phyloP scores from a whole-genome alignment of 1,284 basidiomycete genomes.

The Tausonia pullulans region DNA sequence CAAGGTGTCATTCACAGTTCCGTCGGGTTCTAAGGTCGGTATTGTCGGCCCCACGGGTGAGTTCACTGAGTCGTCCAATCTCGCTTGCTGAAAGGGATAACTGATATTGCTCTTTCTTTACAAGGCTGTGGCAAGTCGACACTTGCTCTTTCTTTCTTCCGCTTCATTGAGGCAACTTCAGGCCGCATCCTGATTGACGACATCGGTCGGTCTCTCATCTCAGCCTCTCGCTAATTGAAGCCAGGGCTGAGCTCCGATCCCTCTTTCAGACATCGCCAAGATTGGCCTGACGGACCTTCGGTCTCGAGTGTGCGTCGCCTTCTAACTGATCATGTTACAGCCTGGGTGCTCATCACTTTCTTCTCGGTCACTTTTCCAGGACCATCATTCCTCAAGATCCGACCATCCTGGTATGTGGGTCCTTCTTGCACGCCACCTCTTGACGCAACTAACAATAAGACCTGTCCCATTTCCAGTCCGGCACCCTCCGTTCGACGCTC shows the following conservation, averaged over 20 bases:
- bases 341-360: no score
- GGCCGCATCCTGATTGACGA: conserved; percentile 77
- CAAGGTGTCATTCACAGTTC: conserved; percentile 62
- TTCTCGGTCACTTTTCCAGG: not conserved
- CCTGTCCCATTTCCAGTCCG: not conserved
- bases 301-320: conserved; percentile 35
- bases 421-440: not conserved
- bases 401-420: conserved; percentile 59
- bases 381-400: conserved; percentile 96
- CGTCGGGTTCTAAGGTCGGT: conserved; percentile 59
- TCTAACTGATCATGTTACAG: no score
- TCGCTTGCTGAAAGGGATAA: no score
- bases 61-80: no score
- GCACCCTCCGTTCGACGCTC: conserved; percentile 62
- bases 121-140: conserved; percentile 50
- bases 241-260: not conserved
- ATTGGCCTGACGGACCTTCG: conserved; percentile 83
- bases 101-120: not conserved
- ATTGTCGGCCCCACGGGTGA: conserved; percentile 64
- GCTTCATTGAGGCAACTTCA: conserved; percentile 79
- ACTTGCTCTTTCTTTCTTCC: conserved; percentile 84
- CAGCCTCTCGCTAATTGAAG: not conserved
- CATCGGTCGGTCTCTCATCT: conserved; percentile 37
- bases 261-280: conserved; percentile 49
- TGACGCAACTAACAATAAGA: not conserved